A percentile compares a stretch with the other conserved stretches of the same genome.
Evolutionary conservation across 495 filamentous ascomycete genomes (phyloP).

Genomic region (Gamarada debralockiae): DNA sequence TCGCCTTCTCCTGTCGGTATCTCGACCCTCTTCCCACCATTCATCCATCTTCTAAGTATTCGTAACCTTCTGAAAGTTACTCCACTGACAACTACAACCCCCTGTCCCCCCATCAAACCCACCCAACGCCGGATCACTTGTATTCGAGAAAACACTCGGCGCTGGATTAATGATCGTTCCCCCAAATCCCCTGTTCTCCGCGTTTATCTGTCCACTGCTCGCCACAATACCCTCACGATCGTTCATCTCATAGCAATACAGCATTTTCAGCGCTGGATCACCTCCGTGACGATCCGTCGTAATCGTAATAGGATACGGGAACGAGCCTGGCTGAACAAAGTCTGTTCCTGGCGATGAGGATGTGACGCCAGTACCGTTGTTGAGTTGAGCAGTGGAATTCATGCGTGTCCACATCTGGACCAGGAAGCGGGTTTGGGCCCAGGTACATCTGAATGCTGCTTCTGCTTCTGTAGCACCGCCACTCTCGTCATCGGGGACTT

Average conservation of each 20-base stretch:
- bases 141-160: conserved; percentile 41
- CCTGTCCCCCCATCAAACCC: conserved; percentile 69
- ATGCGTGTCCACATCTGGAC: conserved; percentile 86
- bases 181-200: conserved; percentile 55
- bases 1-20: too few species aligned
- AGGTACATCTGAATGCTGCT: conserved; percentile 72
- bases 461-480: conserved; percentile 59
- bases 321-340: conserved; percentile 62
- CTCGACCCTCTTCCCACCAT: too few species aligned
- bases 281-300: conserved; percentile 81
- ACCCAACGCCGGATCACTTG: conserved; percentile 38
- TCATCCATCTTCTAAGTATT: neutral
- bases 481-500: conserved; percentile 49
- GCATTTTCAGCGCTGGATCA: conserved; percentile 52
- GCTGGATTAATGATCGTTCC: conserved; percentile 59
- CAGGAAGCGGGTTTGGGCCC: conserved; percentile 77
- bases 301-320: conserved; percentile 83
- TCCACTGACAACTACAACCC: conserved; percentile 72
- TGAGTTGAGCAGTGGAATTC: conserved; percentile 41
- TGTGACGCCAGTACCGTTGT: conserved; percentile 17
- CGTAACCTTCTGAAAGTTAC: conserved; percentile 48
- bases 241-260: conserved; percentile 67
- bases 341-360: conserved; percentile 41
- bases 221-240: conserved; percentile 45
- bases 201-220: conserved; percentile 47